phyloP scores from a whole-genome alignment of 2,329 filamentous ascomycete genomes.

The Calonectria honghensis region DNA sequence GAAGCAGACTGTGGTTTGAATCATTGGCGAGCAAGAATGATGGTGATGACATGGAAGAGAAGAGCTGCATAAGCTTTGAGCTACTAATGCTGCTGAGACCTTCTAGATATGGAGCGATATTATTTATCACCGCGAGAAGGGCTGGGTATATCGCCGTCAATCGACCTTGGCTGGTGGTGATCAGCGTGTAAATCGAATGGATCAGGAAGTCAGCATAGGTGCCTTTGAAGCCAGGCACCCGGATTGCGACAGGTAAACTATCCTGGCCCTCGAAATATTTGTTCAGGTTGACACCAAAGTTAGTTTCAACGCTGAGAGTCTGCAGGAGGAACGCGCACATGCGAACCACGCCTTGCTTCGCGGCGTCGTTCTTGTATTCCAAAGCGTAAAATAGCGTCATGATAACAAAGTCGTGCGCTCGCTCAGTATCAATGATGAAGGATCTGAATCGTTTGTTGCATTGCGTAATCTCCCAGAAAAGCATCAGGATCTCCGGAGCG shows the following conservation, averaged over 20 bases:
- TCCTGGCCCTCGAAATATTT: conserved; percentile 92
- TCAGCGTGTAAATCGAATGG: conserved; percentile 94
- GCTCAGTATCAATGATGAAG: conserved; percentile 96
- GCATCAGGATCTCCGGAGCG: conserved; percentile 95
- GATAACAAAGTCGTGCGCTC: conserved; percentile 94
- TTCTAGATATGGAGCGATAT: conserved; percentile 90
- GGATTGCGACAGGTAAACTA: conserved; percentile 86
- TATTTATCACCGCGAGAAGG: conserved; percentile 93
- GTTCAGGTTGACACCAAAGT: conserved; percentile 93
- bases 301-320: conserved; percentile 93
- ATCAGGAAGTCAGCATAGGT: conserved; percentile 96
- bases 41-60: conserved; percentile 93
- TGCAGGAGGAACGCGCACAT: conserved; percentile 99
- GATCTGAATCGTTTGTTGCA: conserved; percentile 98
- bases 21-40: conserved; percentile 95
- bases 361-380: conserved; percentile 88
- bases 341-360: conserved; percentile 92
- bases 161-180: conserved; percentile 92
- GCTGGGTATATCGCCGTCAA: conserved; percentile 95
- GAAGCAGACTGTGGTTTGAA: conserved; percentile 87
- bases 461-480: conserved; percentile 98
- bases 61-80: conserved; percentile 89
- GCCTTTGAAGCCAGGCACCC: conserved; percentile 88
- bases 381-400: conserved; percentile 94
- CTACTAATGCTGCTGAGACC: conserved; percentile 84